Evolutionary conservation across 305 asterid species (phyloP).

Genomic region (Salvia sclarea): DNA sequence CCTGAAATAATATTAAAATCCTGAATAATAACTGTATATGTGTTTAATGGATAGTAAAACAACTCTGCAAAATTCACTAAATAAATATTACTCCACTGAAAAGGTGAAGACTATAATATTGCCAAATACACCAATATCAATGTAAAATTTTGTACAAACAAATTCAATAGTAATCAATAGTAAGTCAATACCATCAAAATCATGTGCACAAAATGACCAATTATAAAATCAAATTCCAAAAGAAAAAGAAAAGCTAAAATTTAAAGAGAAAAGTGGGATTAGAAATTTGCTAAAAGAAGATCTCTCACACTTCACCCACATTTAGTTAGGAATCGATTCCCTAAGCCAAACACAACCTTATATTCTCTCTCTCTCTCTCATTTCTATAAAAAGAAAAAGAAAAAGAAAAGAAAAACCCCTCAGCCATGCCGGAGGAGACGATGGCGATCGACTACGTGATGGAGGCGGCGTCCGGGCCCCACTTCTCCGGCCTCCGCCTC

Average conservation of each 20-base stretch:
- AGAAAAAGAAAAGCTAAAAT: not conserved
- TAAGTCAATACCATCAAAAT: not conserved
- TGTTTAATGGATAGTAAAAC: too few species aligned
- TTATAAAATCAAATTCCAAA: not conserved
- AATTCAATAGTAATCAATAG: too few species aligned
- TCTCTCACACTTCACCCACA: not conserved
- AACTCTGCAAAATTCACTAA: too few species aligned
- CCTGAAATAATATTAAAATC: not conserved
- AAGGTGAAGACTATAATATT: too few species aligned
- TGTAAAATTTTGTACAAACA: too few species aligned
- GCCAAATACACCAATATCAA: too few species aligned
- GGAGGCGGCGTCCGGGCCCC: constrained; percentile 89
- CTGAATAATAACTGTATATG: too few species aligned
- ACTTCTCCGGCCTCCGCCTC: constrained; percentile 82
- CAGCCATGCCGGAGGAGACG: constrained; percentile 53
- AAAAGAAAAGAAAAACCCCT: too few species aligned
- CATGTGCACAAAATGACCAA: not conserved
- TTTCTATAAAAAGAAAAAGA: too few species aligned
- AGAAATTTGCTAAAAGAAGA: not conserved
- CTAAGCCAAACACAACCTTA: constrained; percentile 18
- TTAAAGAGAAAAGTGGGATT: not conserved
- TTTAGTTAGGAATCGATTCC: not conserved
- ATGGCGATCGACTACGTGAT: constrained; percentile 72
- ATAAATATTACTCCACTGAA: too few species aligned
- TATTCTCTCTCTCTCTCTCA: not conserved